Evolutionary conservation across 257 asterid genomes (phyloP).

Genomic region (Primulina tabacum): DNA sequence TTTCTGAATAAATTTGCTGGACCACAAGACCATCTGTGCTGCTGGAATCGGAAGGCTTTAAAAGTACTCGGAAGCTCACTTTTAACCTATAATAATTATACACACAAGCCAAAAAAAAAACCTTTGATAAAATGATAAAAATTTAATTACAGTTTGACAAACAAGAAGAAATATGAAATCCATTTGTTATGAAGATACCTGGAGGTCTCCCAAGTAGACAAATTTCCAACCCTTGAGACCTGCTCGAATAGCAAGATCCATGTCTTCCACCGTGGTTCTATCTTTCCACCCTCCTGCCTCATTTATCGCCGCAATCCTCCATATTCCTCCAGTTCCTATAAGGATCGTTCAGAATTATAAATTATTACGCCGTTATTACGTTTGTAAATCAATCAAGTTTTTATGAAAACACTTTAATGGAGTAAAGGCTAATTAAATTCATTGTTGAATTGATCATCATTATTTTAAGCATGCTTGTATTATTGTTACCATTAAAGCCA

Average conservation of each 20-base stretch:
- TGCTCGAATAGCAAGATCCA: slow-evolving; percentile 96
- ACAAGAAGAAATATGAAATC: too few relatives aligned
- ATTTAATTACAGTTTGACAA: too few relatives aligned
- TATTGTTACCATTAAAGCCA: slow-evolving; percentile 75
- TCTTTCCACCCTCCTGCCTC: slow-evolving; percentile 99
- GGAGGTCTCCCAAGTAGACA: slow-evolving; percentile 82
- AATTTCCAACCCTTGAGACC: slow-evolving; percentile 97
- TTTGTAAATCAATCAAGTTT: not conserved
- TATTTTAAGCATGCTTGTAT: not conserved
- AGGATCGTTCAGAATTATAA: too few relatives aligned
- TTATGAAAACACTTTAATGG: not conserved
- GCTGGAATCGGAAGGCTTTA: not conserved
- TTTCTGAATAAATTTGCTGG: not conserved
- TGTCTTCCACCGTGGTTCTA: slow-evolving; percentile 91
- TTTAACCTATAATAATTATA: not conserved
- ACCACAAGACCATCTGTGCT: not conserved
- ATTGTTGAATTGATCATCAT: not conserved
- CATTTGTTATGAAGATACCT: slow-evolving; percentile 34
- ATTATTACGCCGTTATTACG: too few relatives aligned
- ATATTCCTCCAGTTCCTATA: slow-evolving; percentile 85
- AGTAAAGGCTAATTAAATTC: not conserved
- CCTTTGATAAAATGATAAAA: too few relatives aligned
- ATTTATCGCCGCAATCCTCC: slow-evolving; percentile 87
- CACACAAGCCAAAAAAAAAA: too few relatives aligned
- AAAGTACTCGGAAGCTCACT: not conserved